These are phyloP conservation scores for Lithocarpus polystachyus DNA, from an alignment of 306 rosid species.

Conservation along the genomic window DNA sequence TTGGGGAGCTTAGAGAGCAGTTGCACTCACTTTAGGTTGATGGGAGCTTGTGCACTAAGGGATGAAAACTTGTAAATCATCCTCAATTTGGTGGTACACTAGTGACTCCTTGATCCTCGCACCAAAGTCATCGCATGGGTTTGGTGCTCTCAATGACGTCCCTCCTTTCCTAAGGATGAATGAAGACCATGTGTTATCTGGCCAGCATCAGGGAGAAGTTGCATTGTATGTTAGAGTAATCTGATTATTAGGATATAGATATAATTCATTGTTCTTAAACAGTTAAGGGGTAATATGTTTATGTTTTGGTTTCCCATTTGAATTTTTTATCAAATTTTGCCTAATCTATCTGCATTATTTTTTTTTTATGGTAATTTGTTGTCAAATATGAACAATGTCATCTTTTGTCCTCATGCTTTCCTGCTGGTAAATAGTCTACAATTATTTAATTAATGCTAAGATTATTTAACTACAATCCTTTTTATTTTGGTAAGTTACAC, in stretches of 20 bases:
- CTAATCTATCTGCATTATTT: not conserved
- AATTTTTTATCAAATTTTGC: not conserved
- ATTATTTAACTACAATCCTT: not conserved
- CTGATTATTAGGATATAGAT: too few relatives aligned
- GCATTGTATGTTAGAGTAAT: not conserved
- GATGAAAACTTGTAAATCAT: not conserved
- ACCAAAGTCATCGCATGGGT: too few relatives aligned
- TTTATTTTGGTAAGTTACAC: too few relatives aligned
- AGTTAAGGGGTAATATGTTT: not conserved
- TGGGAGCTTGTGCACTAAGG: not conserved
- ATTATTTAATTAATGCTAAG: not conserved
- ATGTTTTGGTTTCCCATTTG: not conserved
- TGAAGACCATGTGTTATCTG: not conserved
- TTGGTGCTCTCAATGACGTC: too few relatives aligned
- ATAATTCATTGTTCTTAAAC: not conserved
- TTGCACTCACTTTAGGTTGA: not conserved
- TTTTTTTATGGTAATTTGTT: not conserved
- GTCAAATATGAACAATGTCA: not conserved
- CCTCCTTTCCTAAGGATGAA: not conserved
- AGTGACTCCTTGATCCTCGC: not conserved
- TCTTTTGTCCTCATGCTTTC: not conserved
- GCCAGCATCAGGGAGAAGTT: not conserved
- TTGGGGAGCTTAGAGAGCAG: not conserved
- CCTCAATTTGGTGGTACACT: not conserved
- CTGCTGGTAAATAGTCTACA: not conserved